These are phyloP conservation scores for Rhododendron ovatum DNA, from an alignment of 148 eudicot species.

Conservation along the genomic window DNA sequence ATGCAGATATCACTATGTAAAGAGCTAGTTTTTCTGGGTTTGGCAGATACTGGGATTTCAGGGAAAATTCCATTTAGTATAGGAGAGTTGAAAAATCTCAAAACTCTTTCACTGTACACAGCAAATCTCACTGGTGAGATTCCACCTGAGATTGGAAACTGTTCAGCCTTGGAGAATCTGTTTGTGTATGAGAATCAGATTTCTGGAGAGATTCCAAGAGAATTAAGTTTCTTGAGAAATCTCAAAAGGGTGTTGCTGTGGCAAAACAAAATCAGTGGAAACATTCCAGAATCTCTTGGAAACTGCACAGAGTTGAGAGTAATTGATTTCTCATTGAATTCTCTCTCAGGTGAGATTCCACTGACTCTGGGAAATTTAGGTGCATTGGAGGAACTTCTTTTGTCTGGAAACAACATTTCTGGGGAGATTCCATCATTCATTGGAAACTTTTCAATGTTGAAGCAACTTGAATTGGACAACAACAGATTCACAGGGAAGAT, in stretches of 20 bases:
- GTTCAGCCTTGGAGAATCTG: conserved; percentile 23
- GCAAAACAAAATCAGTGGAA: conserved; percentile 32
- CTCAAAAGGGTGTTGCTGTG: conserved; percentile 29
- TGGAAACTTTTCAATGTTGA: conserved; percentile 26
- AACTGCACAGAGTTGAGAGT: conserved; percentile 22
- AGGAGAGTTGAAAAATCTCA: conserved; percentile 29
- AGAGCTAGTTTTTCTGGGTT: conserved; percentile 22
- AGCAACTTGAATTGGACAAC: conserved; percentile 34
- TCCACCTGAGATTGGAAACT: conserved; percentile 27
- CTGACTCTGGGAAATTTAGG: conserved; percentile 10
- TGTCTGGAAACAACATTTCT: conserved; percentile 24
- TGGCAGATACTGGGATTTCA: conserved; percentile 35
- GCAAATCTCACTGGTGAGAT: conserved; percentile 35
- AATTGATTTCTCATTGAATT: conserved; percentile 32
- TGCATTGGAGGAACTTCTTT: conserved; percentile 30
- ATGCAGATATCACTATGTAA: conserved; percentile 32
- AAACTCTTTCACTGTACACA: conserved; percentile 32
- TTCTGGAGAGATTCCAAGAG: conserved; percentile 25
- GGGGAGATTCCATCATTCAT: conserved; percentile 27
- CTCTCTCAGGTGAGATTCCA: conserved; percentile 29
- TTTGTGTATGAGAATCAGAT: conserved; percentile 28
- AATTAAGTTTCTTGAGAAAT: conserved; percentile 15
- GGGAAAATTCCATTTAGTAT: conserved; percentile 25
- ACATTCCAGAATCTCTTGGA: conserved; percentile 26
- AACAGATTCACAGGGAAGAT: conserved; percentile 28